A percentile compares a stretch with the other conserved stretches of the same genome.
These are phyloP conservation scores for Cyphellophora attinorum DNA, from an alignment of 2,329 filamentous ascomycete species.

Conservation along the genomic window DNA sequence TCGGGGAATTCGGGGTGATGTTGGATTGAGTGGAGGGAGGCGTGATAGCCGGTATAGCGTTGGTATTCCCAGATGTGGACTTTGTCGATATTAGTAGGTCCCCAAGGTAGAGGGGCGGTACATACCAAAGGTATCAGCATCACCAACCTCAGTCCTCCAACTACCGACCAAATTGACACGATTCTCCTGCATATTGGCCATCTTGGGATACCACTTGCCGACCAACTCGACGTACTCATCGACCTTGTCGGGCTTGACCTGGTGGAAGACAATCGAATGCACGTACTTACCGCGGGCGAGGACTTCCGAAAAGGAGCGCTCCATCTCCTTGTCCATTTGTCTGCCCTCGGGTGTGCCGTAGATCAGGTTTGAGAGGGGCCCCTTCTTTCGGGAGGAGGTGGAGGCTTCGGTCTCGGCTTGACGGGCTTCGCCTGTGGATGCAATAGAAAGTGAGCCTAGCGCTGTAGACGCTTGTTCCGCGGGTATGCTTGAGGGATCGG, in stretches of 20 bases:
- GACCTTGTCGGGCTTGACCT: constrained; percentile 89
- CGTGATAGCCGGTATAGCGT: constrained; percentile 90
- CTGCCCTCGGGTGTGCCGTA: constrained; percentile 95
- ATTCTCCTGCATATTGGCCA: constrained; percentile 76
- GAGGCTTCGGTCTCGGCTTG: constrained; percentile 48
- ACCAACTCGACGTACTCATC: constrained; percentile 90
- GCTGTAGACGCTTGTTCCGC: constrained; percentile 32
- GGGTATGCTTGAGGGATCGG: constrained; percentile 26
- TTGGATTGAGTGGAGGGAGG: constrained; percentile 76
- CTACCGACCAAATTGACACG: constrained; percentile 94
- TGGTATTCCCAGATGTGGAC: constrained; percentile 99
- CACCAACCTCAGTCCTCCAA: constrained; percentile 95
- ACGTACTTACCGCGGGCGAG: constrained; percentile 95
- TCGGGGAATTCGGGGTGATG: constrained; percentile 71
- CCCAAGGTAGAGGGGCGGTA: constrained; percentile 8
- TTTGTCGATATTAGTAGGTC: constrained; percentile 35
- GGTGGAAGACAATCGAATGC: constrained; percentile 92
- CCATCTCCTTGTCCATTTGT: constrained; percentile 89
- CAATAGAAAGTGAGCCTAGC: constrained; percentile 51
- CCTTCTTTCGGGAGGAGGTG: constrained; percentile 58
- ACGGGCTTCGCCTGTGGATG: constrained; percentile 45
- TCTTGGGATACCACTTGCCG: constrained; percentile 81
- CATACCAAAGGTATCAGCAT: constrained; percentile 91
- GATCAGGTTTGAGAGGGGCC: constrained; percentile 74
- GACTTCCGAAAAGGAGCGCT: constrained; percentile 91